A percentile compares a stretch with the other conserved stretches of the same genome.
These are phyloP conservation scores for Microsporum audouinii DNA, from an alignment of 2,329 filamentous ascomycete genomes.

Conservation along the genomic window DNA sequence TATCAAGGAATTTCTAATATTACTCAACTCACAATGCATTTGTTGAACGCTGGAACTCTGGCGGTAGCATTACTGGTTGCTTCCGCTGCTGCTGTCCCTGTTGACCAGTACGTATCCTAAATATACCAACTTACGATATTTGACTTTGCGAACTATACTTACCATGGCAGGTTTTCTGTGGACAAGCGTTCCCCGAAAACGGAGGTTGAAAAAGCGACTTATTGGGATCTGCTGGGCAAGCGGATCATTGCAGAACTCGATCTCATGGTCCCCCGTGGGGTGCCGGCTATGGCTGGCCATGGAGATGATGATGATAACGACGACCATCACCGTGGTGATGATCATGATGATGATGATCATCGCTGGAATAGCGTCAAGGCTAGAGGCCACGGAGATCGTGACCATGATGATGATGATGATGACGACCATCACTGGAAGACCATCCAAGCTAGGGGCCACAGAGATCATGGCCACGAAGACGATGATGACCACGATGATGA, in stretches of 20 bases:
- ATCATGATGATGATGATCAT: not conserved
- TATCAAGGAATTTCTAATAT: not conserved
- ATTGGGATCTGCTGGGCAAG: not conserved
- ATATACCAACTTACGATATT: no score
- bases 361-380: not conserved
- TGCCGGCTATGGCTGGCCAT: not conserved
- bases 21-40: not conserved
- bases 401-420: not conserved
- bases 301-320: not conserved
- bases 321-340: not conserved
- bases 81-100: not conserved
- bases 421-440: not conserved
- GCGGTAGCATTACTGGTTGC: constrained; percentile 3
- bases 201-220: not conserved
- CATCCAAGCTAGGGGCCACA: not conserved
- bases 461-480: not conserved
- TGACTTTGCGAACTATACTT: not conserved
- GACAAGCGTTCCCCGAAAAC: not conserved
- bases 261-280: not conserved
- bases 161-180: not conserved
- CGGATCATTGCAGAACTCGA: not conserved
- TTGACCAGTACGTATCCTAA: not conserved
- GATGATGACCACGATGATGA: not conserved
- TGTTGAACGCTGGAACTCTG: not conserved
- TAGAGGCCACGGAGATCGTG: not conserved